Evolutionary conservation across 305 asterid genomes (phyloP).

Genomic region (Striga hermonthica): DNA sequence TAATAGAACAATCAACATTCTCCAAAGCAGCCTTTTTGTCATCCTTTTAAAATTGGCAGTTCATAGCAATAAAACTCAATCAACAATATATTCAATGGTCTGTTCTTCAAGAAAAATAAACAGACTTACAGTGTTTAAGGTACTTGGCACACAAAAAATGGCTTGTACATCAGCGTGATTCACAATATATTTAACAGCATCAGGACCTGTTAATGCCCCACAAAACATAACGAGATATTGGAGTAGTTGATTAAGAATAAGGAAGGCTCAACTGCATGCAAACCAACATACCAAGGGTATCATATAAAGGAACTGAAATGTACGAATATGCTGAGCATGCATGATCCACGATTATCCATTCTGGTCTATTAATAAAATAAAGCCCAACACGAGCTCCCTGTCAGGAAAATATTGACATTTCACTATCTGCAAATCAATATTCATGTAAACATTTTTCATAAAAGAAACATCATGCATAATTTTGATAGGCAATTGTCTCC

Average conservation of each 20-base stretch:
- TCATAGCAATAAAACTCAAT: background rate
- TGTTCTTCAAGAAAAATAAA: conserved; percentile 23
- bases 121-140: conserved; percentile 75
- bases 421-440: conserved; percentile 23
- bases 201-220: conserved; percentile 69
- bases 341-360: conserved; percentile 90
- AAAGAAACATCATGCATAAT: background rate
- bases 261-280: conserved; percentile 35
- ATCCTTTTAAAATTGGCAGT: conserved; percentile 13
- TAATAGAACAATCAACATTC: conserved; percentile 2
- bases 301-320: conserved; percentile 90
- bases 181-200: conserved; percentile 82
- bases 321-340: conserved; percentile 92
- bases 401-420: conserved; percentile 37
- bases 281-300: conserved; percentile 85
- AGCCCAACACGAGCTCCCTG: conserved; percentile 92
- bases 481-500: conserved; percentile 2
- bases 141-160: conserved; percentile 80
- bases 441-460: conserved; percentile 6
- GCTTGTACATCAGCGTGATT: conserved; percentile 84
- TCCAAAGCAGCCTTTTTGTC: background rate
- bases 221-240: conserved; percentile 30
- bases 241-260: conserved; percentile 27
- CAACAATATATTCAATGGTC: conserved; percentile 4
- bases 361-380: conserved; percentile 88